Conservation (phyloP, 768 basidiomycete genomes). For the Pisolithus orientalis region DNA sequence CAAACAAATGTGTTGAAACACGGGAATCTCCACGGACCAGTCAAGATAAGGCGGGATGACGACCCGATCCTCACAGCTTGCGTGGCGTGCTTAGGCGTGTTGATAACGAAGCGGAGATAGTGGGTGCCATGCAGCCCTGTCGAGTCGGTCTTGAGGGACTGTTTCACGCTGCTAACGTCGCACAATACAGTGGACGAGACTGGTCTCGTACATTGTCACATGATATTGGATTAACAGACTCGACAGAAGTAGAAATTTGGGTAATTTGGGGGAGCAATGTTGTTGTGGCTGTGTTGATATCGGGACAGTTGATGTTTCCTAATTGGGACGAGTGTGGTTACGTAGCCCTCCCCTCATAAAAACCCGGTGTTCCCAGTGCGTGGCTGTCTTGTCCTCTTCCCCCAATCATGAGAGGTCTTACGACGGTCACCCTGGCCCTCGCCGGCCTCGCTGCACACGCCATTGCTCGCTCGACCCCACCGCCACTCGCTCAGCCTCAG, state of each 20-base stretch:
- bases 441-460: slow-evolving; percentile 55
- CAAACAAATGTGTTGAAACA: no score
- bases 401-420: slow-evolving; percentile 52
- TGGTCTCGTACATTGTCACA: no score
- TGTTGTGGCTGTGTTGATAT: no score
- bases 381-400: background rate
- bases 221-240: no score
- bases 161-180: no score
- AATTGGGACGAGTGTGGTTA: background rate
- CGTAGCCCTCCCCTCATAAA: background rate
- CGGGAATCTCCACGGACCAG: background rate
- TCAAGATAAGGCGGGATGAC: background rate
- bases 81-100: background rate
- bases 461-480: slow-evolving; percentile 36
- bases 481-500: slow-evolving; percentile 6
- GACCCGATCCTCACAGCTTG: background rate
- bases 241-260: no score
- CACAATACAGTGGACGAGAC: no score
- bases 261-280: no score
- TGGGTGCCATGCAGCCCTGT: no score
- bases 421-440: slow-evolving; percentile 55
- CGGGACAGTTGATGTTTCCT: no score
- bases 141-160: no score
- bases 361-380: background rate
- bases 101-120: background rate